Evolutionary conservation across 2,329 filamentous ascomycete genomes (phyloP).

Genomic region (Arthrobotrys megalospora): DNA sequence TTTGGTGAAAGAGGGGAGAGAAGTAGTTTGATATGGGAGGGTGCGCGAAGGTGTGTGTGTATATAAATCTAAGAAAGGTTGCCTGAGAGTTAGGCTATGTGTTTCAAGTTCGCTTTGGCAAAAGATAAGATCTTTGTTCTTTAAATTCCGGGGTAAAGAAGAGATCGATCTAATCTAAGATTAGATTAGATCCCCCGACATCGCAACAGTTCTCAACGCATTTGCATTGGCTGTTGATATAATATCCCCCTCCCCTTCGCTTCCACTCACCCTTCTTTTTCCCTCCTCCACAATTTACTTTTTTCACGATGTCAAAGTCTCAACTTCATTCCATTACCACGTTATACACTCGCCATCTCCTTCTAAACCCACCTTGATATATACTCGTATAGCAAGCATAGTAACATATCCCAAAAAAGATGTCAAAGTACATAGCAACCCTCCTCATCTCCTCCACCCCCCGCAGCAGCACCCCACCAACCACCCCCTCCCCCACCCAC

Average conservation of each 20-base stretch:
- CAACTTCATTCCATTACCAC: neutral
- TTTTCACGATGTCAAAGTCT: conserved; percentile 19
- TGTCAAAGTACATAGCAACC: conserved; percentile 31
- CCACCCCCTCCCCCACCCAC: neutral
- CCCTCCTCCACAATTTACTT: neutral
- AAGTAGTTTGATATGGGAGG: neutral
- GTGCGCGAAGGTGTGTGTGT: neutral
- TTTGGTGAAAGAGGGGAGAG: neutral
- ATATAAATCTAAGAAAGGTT: conserved; percentile 2
- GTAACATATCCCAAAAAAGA: neutral
- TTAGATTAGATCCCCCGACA: conserved; percentile 47
- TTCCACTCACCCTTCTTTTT: conserved; percentile 5
- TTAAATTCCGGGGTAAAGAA: conserved; percentile 4
- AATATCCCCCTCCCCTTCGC: neutral
- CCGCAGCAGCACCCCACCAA: neutral
- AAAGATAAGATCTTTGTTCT: conserved; percentile 7
- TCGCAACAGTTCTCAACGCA: conserved; percentile 50
- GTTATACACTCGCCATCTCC: neutral
- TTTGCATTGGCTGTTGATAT: neutral
- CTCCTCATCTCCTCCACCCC: conserved; percentile 31
- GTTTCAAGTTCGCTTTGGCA: neutral
- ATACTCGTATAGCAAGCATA: too few species aligned
- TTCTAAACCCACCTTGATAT: neutral
- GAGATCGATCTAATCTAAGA: neutral
- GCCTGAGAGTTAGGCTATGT: conserved; percentile 5